Evolutionary conservation across 148 eudicot species (phyloP).

Genomic region (Persicaria maculosa): DNA sequence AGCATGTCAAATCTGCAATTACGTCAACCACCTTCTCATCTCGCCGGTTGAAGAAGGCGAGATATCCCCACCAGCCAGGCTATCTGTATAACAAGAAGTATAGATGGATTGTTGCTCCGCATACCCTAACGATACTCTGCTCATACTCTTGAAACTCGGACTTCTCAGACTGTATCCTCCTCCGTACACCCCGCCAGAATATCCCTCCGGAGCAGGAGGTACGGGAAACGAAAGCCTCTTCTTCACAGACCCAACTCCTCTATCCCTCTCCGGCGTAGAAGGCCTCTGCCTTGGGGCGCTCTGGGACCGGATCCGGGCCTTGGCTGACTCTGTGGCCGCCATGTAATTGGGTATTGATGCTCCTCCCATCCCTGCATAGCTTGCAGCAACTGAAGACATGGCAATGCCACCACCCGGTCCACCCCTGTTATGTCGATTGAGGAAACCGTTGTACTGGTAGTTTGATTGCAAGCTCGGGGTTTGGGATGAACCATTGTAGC

Average conservation of each 20-base stretch:
- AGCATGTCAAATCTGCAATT: slow-evolving; percentile 7
- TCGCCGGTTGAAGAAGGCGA: slow-evolving; percentile 75
- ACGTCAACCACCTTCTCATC: slow-evolving; percentile 63
- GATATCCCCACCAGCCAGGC: slow-evolving; percentile 58
- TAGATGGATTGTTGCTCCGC: slow-evolving; percentile 63
- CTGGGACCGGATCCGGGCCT: slow-evolving; percentile 47
- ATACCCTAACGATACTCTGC: slow-evolving; percentile 26
- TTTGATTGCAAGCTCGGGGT: slow-evolving; percentile 66
- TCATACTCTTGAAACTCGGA: slow-evolving; percentile 64
- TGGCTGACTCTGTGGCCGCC: slow-evolving; percentile 77
- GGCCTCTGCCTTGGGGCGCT: slow-evolving; percentile 79
- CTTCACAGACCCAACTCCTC: slow-evolving; percentile 30
- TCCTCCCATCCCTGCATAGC: neutral
- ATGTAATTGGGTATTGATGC: slow-evolving; percentile 54
- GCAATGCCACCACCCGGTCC: slow-evolving; percentile 21
- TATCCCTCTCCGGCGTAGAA: slow-evolving; percentile 59
- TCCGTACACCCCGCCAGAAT: slow-evolving; percentile 16
- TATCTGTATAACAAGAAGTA: slow-evolving; percentile 68
- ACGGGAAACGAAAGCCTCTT: slow-evolving; percentile 63
- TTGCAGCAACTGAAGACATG: neutral
- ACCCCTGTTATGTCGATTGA: slow-evolving; percentile 17
- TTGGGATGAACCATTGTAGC: slow-evolving; percentile 31
- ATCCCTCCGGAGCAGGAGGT: slow-evolving; percentile 36
- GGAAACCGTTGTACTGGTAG: slow-evolving; percentile 28
- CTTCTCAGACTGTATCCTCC: slow-evolving; percentile 38